Percentiles rank a stretch among this genome's conserved stretches.
phyloP scores from a whole-genome alignment of 176 grass and related monocot genomes.

The Rhynchospora pubera region DNA sequence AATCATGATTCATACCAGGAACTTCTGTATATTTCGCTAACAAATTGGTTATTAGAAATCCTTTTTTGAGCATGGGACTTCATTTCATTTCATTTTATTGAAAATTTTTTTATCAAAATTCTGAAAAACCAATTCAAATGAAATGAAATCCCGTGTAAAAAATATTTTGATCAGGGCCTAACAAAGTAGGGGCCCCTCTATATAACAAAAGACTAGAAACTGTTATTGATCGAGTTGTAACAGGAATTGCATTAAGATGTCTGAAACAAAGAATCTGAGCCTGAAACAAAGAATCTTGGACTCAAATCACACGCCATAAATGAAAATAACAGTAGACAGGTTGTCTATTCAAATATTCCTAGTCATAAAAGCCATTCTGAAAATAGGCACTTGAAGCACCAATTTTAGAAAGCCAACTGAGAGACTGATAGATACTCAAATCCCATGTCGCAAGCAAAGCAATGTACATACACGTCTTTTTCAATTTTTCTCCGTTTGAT shows the following conservation, averaged over 20 bases:
- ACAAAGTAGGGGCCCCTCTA: too few relatives aligned
- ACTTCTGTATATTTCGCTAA: too few relatives aligned
- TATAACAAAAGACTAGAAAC: not conserved
- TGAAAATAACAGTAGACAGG: conserved; percentile 2
- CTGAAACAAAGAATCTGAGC: not conserved
- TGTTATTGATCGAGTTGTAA: not conserved
- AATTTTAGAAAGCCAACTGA: conserved; percentile 11
- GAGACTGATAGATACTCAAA: not conserved
- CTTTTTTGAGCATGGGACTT: too few relatives aligned
- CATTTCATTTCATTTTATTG: too few relatives aligned
- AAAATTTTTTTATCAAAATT: too few relatives aligned
- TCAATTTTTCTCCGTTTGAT: conserved; percentile 1
- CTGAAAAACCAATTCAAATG: too few relatives aligned
- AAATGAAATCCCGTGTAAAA: too few relatives aligned
- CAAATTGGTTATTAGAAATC: too few relatives aligned
- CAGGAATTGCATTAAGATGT: not conserved
- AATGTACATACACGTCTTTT: not conserved
- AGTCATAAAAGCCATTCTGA: conserved; percentile 20
- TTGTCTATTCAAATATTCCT: conserved; percentile 3
- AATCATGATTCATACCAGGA: too few relatives aligned
- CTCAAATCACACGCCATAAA: not conserved
- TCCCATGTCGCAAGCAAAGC: not conserved
- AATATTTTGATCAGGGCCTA: too few relatives aligned
- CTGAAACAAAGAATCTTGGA: not conserved
- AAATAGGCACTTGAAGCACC: conserved; percentile 13